Percentiles rank a stretch among this genome's conserved stretches.
These are phyloP conservation scores for Nicotiana tabacum DNA, from an alignment of 257 asterid genomes.

Conservation along the genomic window DNA sequence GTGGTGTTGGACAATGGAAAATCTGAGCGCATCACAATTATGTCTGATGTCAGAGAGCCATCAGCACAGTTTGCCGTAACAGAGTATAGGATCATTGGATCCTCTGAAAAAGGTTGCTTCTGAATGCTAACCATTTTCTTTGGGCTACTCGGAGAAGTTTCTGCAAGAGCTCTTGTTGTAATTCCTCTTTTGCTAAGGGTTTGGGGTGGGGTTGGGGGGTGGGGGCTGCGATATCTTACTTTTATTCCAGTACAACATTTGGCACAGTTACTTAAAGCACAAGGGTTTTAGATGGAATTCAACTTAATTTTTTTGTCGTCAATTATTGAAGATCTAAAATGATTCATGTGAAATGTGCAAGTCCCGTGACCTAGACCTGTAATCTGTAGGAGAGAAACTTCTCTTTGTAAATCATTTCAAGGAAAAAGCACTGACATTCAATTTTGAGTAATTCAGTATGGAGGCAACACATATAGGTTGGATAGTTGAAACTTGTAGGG, in stretches of 20 bases:
- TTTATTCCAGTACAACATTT: neutral
- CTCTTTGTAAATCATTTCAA: neutral
- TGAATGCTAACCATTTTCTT: slow-evolving; percentile 1
- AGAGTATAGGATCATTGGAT: slow-evolving; percentile 64
- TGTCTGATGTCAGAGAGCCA: slow-evolving; percentile 36
- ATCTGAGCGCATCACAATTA: slow-evolving; percentile 74
- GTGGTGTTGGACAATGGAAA: slow-evolving; percentile 71
- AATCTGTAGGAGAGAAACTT: neutral
- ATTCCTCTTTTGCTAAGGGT: neutral
- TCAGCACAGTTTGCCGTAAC: slow-evolving; percentile 80
- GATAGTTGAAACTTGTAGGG: neutral
- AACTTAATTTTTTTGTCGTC: neutral
- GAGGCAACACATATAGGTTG: neutral
- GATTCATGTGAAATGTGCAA: neutral
- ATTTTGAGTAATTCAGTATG: neutral
- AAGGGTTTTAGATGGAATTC: neutral
- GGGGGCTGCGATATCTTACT: neutral
- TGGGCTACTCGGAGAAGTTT: neutral
- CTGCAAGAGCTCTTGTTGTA: neutral
- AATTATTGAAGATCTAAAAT: neutral
- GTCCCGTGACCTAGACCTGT: neutral
- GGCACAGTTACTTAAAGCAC: neutral
- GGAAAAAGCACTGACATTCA: neutral
- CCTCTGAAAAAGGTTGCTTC: slow-evolving; percentile 52
- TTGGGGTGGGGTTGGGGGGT: neutral